Conservation (phyloP, 768 basidiomycete genomes). For the Candolleomyces eurysporus region DNA sequence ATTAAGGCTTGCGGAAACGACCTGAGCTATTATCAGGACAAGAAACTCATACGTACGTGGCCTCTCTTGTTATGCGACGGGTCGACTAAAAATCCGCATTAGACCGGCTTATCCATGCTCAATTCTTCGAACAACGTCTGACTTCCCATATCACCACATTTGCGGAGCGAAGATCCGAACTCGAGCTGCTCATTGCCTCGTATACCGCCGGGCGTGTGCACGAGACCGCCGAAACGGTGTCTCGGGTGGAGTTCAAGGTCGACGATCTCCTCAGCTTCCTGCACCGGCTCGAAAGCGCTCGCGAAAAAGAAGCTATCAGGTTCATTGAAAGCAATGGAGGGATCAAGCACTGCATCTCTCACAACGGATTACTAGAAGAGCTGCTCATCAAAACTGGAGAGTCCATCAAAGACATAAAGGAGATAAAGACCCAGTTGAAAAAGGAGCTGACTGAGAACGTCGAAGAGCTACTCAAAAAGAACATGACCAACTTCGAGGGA, state of each 20-base stretch:
- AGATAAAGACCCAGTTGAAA: slow-evolving; percentile 24
- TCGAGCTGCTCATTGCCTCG: slow-evolving; percentile 33
- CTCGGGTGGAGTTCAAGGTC: slow-evolving; percentile 26
- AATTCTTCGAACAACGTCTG: slow-evolving; percentile 37
- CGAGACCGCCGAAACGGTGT: slow-evolving; percentile 14
- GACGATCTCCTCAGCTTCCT: slow-evolving; percentile 21
- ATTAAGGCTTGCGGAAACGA: slow-evolving; percentile 41
- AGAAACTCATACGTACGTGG: slow-evolving; percentile 35
- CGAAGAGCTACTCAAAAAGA: slow-evolving; percentile 32
- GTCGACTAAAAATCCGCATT: not conserved
- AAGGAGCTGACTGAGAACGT: slow-evolving; percentile 35
- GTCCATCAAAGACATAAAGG: slow-evolving; percentile 16
- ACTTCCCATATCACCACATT: slow-evolving; percentile 30
- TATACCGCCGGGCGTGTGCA: slow-evolving; percentile 38
- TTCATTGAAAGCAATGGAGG: not conserved
- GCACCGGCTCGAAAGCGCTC: not conserved
- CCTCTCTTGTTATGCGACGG: not conserved
- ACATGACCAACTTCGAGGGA: slow-evolving; percentile 41
- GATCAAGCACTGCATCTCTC: slow-evolving; percentile 22
- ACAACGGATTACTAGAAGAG: slow-evolving; percentile 30
- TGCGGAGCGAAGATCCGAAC: slow-evolving; percentile 30
- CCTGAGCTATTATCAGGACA: slow-evolving; percentile 45
- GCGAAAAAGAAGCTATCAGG: not conserved
- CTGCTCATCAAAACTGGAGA: slow-evolving; percentile 32
- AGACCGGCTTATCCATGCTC: slow-evolving; percentile 25